Evolutionary conservation across 1,139 yeast genomes (phyloP).

Genomic region (Blastobotrys capitulatus): DNA sequence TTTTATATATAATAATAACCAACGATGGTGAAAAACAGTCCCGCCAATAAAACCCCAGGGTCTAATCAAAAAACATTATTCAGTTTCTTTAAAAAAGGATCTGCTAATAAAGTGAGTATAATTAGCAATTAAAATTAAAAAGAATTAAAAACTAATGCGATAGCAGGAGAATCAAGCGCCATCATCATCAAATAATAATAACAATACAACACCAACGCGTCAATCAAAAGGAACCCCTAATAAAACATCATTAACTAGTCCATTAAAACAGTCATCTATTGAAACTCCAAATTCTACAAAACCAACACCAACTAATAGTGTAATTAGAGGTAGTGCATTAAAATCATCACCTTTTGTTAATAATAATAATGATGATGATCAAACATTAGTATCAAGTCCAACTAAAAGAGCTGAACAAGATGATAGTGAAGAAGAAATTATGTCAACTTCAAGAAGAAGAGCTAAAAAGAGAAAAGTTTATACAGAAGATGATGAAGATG

Average conservation of each 20-base stretch:
- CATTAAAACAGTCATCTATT: neutral
- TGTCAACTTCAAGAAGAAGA: slow-evolving; percentile 7
- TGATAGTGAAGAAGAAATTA: slow-evolving; percentile 14
- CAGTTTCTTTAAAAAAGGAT: slow-evolving; percentile 20
- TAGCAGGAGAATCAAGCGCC: slow-evolving; percentile 14
- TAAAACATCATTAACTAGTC: neutral
- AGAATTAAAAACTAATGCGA: neutral
- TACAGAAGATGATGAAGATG: slow-evolving; percentile 13
- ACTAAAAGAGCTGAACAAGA: slow-evolving; percentile 15
- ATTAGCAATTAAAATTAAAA: neutral
- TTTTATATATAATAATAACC: too few species aligned
- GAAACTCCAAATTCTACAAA: neutral
- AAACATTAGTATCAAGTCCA: slow-evolving; percentile 5
- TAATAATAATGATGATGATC: neutral
- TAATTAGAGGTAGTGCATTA: neutral
- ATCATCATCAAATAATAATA: neutral
- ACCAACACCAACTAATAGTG: neutral
- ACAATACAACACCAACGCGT: slow-evolving; percentile 3
- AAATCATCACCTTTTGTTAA: neutral
- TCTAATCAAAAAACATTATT: slow-evolving; percentile 21
- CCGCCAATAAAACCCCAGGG: slow-evolving; percentile 8
- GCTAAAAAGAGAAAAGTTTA: slow-evolving; percentile 9
- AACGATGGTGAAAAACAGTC: slow-evolving; percentile 6
- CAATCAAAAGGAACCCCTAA: neutral
- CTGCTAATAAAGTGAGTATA: slow-evolving; percentile 1